Evolutionary conservation across 2,329 filamentous ascomycete genomes (phyloP), one percentile per base, ranked within the genome.

Genomic region (Mycosphaerella arachidis): DNA sequence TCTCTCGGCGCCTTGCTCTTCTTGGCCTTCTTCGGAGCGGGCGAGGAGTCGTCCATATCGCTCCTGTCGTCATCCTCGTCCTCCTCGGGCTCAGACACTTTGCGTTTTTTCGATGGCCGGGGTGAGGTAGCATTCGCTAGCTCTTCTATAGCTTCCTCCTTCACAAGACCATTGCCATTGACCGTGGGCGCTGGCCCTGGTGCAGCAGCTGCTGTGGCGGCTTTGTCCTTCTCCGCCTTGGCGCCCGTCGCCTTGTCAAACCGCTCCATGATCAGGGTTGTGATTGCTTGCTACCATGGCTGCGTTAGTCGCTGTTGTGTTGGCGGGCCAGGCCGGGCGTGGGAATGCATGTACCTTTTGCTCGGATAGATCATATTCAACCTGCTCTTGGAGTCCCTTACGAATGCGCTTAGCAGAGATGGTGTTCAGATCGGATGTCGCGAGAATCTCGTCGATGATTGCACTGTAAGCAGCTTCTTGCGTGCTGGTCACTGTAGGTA

Each of bases 321-420:
- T 3, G 10, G 37, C 16, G 29, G 6, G 18, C 20, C 3, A 18
- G 4, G 4, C n/a, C 40, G n/a, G 8, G 13, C 13, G 5, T 16
- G 40, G 13, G 40, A 18, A n/a, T 5, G 40, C 18, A n/a, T 24
- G 24, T 43, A 43, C 40, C 80, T 88, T 88, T 67, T 86, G 81
- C 55, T 80, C 78, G 55, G 82, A 80, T 66, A 87, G 80, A 73
- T 88, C 85, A 76, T 85, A 78, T 68, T 82, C 80, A 56, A 87
- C 80, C 61, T 76, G 76, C 67, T 83, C 83, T 70, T 87, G 84
- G 45, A 88, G 76, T 30, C 82, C 83, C 72, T 84, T 85, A 65
- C 85, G 82, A 72, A 88, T 86, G 67, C 80, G 79, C 75, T 88
- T 88, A 61, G 84, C 84, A 37, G 85, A 86, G 64, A 88, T 82